Evolutionary conservation across 176 grass and related monocot species (phyloP).

Genomic region (Saccharum spontaneum): DNA sequence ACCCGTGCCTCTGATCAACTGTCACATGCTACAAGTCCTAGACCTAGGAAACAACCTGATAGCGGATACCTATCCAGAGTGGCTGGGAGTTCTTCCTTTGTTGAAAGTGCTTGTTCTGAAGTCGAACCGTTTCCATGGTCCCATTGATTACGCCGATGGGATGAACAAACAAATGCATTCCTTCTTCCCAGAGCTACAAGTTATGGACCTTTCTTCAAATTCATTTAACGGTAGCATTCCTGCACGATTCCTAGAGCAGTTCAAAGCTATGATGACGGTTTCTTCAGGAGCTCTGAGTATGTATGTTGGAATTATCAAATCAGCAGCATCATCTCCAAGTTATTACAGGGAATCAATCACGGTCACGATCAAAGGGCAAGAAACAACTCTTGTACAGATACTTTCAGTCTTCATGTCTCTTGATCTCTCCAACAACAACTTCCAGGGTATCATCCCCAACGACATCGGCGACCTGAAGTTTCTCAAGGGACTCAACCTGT

Average conservation of each 20-base stretch:
- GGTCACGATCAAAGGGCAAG: background rate
- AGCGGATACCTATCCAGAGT: background rate
- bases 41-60: background rate
- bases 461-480: background rate
- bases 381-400: conserved; percentile 1
- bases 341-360: background rate
- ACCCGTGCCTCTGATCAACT: background rate
- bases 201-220: conserved; percentile 2
- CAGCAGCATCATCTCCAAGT: background rate
- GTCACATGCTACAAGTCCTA: background rate
- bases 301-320: background rate
- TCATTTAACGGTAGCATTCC: background rate
- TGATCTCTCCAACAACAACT: background rate
- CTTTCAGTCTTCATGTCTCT: background rate
- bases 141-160: background rate
- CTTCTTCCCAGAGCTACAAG: background rate
- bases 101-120: conserved; percentile 1
- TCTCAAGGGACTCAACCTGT: background rate
- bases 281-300: background rate
- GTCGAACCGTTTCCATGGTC: background rate
- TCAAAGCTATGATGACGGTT: background rate
- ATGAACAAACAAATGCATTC: background rate
- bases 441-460: background rate
- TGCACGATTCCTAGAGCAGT: background rate
- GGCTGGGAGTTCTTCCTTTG: background rate